Evolutionary conservation across 768 basidiomycete species (phyloP), one percentile per base, ranked within the genome.

Genomic region (Mycena indigotica): DNA sequence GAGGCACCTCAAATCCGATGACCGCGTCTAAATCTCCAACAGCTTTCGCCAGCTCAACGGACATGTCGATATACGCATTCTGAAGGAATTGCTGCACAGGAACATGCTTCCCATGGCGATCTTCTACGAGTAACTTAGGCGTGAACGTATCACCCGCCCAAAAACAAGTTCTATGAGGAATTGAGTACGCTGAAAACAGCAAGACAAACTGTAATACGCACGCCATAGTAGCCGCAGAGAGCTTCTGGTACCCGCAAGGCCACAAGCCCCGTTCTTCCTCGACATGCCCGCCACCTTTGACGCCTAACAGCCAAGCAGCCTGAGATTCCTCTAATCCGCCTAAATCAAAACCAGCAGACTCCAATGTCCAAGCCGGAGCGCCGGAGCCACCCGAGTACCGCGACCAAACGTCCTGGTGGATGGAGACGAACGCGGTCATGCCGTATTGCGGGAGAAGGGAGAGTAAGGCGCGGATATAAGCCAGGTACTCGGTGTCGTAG

Each of bases 351-450:
- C 96, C 97, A 6, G 86, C 88, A 10, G 82, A 72, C 58, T 93
- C 88, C 1, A 98, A 76, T 1, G 95, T 97, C 96, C 97, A 99
- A 3, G 91, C 93, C 1, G 97, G 97, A 0, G 96, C 95, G 1
- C 97, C 96, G 1, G 93, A 96, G 41, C 96, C 96, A 6, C 96
- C 96, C 2, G 87, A 86, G 65, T 95, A 95, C 3, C 96, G 85
- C 0, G 94, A 96, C 91, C 93, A 98, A 28, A 98, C 93, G 69
- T 98, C 94, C 70, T 96, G 96, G 69, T 98, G 96, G 55, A 96
- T 69, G 10, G 85, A 86, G 17, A 95, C 81, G 64, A 91, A 92
- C 2, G 88, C 88, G 3, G 79, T 76, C 28, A 94, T 69, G 15
- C 89, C 88, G 58, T 88, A 93, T 58, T 85, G 69, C 0, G 92